Base-by-base conservation (phyloP, 2,329 filamentous ascomycete species). In the Stagonosporopsis cucurbitacearum region DNA sequence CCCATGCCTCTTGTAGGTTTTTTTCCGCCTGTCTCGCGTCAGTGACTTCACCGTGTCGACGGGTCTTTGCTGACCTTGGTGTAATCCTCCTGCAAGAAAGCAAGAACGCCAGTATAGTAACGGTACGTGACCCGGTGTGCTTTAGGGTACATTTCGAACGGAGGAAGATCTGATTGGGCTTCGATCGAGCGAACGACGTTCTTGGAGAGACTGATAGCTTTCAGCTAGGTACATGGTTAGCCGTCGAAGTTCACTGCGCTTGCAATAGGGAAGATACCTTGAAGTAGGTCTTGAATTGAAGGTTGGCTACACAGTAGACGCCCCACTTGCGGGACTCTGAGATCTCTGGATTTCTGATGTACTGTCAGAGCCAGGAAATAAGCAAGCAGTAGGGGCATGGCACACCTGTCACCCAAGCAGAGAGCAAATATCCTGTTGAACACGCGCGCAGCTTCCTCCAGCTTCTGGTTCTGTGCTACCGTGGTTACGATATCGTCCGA, bases 241-340 rank as follows among this genome's bases (percentile, higher is more conserved):
- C n/a, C 25, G 5, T 30, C 15, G 32, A 26, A 13, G 2, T 28
- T 28, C 23, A 37, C 33, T 25, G 7, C n/a, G 19, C 12, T 4
- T 33, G 37, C 12, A 25, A 28, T 26, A 26, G 46, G 20, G 6
- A 13, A 22, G 22, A 13, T 75, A 82, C 82, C 78, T 91, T 96
- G 81, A 99, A 99, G 76, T 98, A 97, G 1, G 93, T 98, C 78
- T 98, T 98, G 85, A 99, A 99, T 13, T 97, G 82, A 7, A 99
- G 84, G 72, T 96, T 98, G 70, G 93, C 92, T 63, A 94, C 88
- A 75, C 92, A 93, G 79, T 99, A 99, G 43, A 96, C 90, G 6
- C 92, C 96, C 95, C 95, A 99, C 84, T 98, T 99, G 50, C 95
- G 87, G 8, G 94, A 97, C 68, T 96, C 90, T 59, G 69, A 92